These are phyloP conservation scores for Astragalus membranaceus DNA, from an alignment of 306 rosid genomes.

Conservation along the genomic window DNA sequence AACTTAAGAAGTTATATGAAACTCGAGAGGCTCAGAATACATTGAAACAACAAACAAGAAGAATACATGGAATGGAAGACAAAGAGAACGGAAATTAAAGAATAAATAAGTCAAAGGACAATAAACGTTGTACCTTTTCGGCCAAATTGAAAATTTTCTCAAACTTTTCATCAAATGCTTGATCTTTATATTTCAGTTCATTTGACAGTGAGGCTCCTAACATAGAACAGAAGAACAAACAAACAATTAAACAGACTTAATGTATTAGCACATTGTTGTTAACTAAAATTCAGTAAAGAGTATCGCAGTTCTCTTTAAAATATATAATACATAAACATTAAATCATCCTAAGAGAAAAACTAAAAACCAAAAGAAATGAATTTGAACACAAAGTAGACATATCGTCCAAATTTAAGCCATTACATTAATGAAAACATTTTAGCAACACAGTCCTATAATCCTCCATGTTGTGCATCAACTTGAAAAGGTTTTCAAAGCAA, in stretches of 20 bases:
- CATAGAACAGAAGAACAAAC: conserved; percentile 19
- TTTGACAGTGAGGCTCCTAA: conserved; percentile 69
- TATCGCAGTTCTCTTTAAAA: conserved; percentile 4
- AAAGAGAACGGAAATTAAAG: neutral
- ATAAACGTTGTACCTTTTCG: conserved; percentile 46
- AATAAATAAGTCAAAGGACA: neutral
- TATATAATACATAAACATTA: neutral
- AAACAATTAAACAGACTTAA: neutral
- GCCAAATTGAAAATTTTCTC: conserved; percentile 58
- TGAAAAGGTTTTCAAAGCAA: conserved; percentile 15
- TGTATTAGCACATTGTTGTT: neutral
- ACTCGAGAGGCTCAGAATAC: conserved; percentile 6
- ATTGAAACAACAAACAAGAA: neutral
- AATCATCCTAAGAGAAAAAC: conserved; percentile 12
- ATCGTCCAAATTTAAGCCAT: conserved; percentile 20
- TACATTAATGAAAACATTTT: neutral
- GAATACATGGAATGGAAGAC: conserved; percentile 1
- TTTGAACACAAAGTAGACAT: conserved; percentile 13
- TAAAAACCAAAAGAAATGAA: conserved; percentile 10
- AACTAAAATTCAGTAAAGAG: conserved; percentile 9
- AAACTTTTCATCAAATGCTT: conserved; percentile 69
- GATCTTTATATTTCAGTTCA: conserved; percentile 66
- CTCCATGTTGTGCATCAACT: conserved; percentile 8
- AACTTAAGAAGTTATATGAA: conserved; percentile 1
- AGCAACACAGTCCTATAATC: conserved; percentile 7